phyloP scores from a whole-genome alignment of 176 grass and related monocot genomes.

The Hordeum vulgare region DNA sequence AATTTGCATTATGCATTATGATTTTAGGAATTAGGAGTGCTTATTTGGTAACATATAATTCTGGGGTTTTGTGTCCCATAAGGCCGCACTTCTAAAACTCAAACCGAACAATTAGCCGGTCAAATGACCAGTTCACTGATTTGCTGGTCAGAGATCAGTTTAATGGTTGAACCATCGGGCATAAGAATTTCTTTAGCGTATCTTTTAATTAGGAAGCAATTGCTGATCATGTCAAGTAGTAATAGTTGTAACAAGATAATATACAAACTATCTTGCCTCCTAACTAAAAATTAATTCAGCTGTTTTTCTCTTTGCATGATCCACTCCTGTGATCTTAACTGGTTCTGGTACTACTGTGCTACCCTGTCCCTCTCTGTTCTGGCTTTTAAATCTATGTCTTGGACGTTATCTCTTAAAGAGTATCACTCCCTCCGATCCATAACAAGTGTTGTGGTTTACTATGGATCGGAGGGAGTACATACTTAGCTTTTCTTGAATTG shows the following conservation, averaged over 20 bases:
- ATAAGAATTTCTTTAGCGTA: not conserved
- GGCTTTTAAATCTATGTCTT: not conserved
- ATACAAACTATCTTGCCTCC: not conserved
- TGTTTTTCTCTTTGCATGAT: not conserved
- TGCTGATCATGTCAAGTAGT: not conserved
- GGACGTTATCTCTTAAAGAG: not conserved
- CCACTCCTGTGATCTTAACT: not conserved
- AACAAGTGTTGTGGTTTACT: too few species aligned
- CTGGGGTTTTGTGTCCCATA: not conserved
- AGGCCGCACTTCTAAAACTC: not conserved
- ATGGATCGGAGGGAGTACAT: not conserved
- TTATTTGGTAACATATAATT: not conserved
- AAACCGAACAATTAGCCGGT: not conserved
- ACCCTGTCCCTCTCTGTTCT: not conserved
- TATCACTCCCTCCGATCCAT: not conserved
- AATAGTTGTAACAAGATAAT: not conserved
- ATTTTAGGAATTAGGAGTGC: not conserved
- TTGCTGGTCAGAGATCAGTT: not conserved
- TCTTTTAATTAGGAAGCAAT: not conserved
- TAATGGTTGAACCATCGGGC: not conserved
- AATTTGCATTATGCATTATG: not conserved
- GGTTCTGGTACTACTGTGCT: not conserved
- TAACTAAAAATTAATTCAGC: not conserved
- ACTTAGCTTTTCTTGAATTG: not conserved
- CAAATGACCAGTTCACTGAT: not conserved